phyloP scores from a whole-genome alignment of 1,284 basidiomycete species.

The Tilletia horrida region DNA sequence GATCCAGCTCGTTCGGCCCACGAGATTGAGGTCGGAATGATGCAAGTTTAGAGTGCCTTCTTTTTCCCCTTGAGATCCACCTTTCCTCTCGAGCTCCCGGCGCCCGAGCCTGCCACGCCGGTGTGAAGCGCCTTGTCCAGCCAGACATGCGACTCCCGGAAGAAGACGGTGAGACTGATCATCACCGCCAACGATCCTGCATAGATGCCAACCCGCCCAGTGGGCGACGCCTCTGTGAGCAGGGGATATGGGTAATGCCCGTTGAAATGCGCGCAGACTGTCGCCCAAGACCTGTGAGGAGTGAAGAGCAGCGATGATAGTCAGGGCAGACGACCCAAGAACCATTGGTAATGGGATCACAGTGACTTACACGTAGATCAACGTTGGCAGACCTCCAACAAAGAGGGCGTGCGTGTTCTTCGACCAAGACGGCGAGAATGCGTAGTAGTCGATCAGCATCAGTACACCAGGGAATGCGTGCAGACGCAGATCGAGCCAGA shows the following conservation, averaged over 20 bases:
- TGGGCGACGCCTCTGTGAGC: slow-evolving; percentile 26
- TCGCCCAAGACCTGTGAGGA: slow-evolving; percentile 31
- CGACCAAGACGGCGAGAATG: slow-evolving; percentile 5
- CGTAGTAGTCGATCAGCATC: slow-evolving; percentile 18
- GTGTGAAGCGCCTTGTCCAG: slow-evolving; percentile 17
- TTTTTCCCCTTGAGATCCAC: slow-evolving; percentile 13
- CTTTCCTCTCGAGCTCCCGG: slow-evolving; percentile 2
- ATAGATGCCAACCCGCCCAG: slow-evolving; percentile 29
- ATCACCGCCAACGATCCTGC: slow-evolving; percentile 19
- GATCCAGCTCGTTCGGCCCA: too few relatives aligned
- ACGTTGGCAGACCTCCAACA: not conserved
- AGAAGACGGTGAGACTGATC: slow-evolving; percentile 12
- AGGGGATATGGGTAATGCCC: slow-evolving; percentile 37
- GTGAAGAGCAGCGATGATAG: not conserved
- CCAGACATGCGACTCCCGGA: slow-evolving; percentile 22
- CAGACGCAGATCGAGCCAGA: slow-evolving; percentile 34
- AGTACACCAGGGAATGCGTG: slow-evolving; percentile 39
- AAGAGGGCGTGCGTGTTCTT: not conserved
- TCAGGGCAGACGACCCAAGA: not conserved
- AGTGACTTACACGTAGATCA: not conserved
- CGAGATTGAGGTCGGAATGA: too few relatives aligned
- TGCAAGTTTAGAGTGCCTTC: not conserved
- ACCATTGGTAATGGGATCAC: not conserved
- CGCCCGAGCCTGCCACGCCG: slow-evolving; percentile 3
- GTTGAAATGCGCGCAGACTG: slow-evolving; percentile 36